These are phyloP conservation scores for Colletotrichum coccodes DNA, from an alignment of 2,329 filamentous ascomycete species.

Conservation along the genomic window DNA sequence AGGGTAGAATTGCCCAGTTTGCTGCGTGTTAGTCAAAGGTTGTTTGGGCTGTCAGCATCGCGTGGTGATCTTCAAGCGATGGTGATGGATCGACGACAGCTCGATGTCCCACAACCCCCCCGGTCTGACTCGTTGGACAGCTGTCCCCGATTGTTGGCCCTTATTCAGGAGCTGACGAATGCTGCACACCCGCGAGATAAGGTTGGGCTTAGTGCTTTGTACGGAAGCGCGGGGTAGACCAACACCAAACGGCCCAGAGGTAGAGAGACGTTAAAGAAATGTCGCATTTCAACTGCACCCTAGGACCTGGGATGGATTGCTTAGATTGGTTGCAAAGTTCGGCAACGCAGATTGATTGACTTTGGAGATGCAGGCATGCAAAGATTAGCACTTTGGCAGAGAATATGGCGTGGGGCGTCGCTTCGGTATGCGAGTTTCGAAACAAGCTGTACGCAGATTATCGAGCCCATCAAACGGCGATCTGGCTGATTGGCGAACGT, in stretches of 20 bases:
- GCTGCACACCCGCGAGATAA: constrained; percentile 11
- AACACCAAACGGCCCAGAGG: constrained; percentile 1
- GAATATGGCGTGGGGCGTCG: neutral
- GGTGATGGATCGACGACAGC: neutral
- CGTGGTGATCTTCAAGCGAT: neutral
- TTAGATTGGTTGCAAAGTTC: neutral
- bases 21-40: constrained; percentile 1
- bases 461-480: neutral
- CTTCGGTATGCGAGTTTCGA: constrained; percentile 4
- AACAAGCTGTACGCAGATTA: neutral
- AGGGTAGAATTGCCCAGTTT: neutral
- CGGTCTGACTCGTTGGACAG: neutral
- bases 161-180: constrained; percentile 3
- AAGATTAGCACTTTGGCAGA: neutral
- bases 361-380: neutral
- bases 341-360: neutral
- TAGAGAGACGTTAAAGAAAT: neutral
- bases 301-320: neutral
- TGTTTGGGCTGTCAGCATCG: neutral
- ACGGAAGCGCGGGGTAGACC: constrained; percentile 12
- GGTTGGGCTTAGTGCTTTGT: constrained; percentile 6
- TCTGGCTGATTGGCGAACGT: too few relatives aligned
- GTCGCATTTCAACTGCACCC: neutral
- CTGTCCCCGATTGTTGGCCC: neutral
- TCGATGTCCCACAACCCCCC: neutral